Percentiles rank a stretch among this genome's conserved stretches.
Evolutionary conservation across 495 filamentous ascomycete species (phyloP).

Genomic region (Lasiosphaeriaceae sp.): DNA sequence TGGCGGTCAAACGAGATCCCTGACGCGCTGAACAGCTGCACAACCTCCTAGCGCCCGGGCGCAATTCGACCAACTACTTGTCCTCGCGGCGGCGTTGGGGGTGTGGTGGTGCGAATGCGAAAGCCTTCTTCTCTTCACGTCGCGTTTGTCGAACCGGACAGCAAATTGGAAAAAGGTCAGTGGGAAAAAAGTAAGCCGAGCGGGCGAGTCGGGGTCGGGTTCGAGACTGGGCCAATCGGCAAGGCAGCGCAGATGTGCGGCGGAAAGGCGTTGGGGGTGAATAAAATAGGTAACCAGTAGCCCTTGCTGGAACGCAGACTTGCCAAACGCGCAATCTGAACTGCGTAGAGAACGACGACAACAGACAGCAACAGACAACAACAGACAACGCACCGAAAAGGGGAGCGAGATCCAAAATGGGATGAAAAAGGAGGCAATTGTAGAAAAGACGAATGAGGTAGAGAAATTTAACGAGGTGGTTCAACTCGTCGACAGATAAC

Average conservation of each 20-base stretch:
- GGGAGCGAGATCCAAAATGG: not conserved
- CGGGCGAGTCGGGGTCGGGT: not conserved
- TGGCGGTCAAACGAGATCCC: conserved; percentile 1
- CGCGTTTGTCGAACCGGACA: too few relatives aligned
- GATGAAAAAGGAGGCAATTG: not conserved
- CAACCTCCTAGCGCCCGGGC: not conserved
- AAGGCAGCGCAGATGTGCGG: not conserved
- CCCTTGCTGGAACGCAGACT: too few relatives aligned
- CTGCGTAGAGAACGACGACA: not conserved
- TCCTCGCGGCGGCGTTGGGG: not conserved
- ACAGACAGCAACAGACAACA: too few relatives aligned
- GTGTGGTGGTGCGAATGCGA: not conserved
- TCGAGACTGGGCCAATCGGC: not conserved
- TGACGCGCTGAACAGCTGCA: not conserved
- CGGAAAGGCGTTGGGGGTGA: too few relatives aligned
- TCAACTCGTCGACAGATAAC: conserved; percentile 16
- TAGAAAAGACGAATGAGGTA: conserved; percentile 5
- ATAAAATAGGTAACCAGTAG: too few relatives aligned
- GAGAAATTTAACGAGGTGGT: conserved; percentile 14
- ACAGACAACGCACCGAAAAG: not conserved
- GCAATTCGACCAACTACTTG: not conserved
- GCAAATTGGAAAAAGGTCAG: too few relatives aligned
- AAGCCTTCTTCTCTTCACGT: too few relatives aligned
- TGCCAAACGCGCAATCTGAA: not conserved
- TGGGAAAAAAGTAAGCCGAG: too few relatives aligned